Percentiles rank a stretch among this genome's conserved stretches.
These are phyloP conservation scores for Pharus latifolius DNA, from an alignment of 176 grass and related monocot species.

Conservation along the genomic window DNA sequence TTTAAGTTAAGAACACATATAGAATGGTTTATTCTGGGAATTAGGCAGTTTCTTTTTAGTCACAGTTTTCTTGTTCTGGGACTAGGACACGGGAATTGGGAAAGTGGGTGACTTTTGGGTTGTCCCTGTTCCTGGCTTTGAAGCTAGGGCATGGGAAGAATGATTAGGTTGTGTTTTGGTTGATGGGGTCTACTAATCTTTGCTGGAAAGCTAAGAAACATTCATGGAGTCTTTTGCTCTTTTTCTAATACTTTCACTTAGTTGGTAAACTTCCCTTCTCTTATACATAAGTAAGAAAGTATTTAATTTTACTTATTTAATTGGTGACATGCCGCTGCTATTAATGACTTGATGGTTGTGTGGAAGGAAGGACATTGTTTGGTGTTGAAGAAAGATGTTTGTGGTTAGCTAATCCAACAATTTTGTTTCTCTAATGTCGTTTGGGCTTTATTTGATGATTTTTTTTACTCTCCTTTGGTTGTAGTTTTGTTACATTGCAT, in stretches of 20 bases:
- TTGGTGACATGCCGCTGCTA: slow-evolving; percentile 9
- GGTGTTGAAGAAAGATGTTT: not conserved
- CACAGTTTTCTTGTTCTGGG: not conserved
- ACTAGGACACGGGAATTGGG: slow-evolving; percentile 5
- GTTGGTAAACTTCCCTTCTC: not conserved
- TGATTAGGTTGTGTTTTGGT: slow-evolving; percentile 14
- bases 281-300: not conserved
- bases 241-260: not conserved
- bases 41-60: not conserved
- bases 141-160: not conserved
- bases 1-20: slow-evolving; percentile 14
- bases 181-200: slow-evolving; percentile 31
- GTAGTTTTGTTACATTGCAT: not conserved
- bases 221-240: slow-evolving; percentile 1
- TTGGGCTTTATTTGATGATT: not conserved
- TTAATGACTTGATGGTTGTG: not conserved
- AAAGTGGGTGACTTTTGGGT: slow-evolving; percentile 15
- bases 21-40: not conserved
- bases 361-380: slow-evolving; percentile 11
- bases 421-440: not conserved
- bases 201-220: slow-evolving; percentile 41
- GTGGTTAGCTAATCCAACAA: not conserved
- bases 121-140: not conserved
- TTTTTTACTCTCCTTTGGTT: not conserved
- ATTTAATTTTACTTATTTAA: slow-evolving; percentile 3